These are phyloP conservation scores for Dipteronia dyeriana DNA, from an alignment of 345 rosid genomes.

Conservation along the genomic window DNA sequence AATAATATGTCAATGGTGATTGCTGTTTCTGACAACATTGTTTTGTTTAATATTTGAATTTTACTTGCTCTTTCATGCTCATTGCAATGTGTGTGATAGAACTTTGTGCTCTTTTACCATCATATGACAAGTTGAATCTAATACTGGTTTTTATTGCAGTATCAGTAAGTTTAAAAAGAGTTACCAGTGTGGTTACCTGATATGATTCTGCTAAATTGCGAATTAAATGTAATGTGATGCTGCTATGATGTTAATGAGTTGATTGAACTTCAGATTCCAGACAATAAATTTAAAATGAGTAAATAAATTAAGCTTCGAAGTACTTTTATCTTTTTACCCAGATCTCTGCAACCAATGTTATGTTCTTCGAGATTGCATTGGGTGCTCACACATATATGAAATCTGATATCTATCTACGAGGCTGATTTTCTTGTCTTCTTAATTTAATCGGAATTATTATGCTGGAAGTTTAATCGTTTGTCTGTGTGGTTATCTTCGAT, in stretches of 20 bases:
- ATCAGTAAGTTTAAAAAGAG: neutral
- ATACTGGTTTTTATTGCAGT: neutral
- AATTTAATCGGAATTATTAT: neutral
- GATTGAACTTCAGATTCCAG: neutral
- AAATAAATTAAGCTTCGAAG: neutral
- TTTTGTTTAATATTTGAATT: neutral
- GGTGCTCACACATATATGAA: neutral
- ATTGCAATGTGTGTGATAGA: slow-evolving; percentile 3
- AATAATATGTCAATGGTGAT: too few species aligned
- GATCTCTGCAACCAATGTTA: neutral
- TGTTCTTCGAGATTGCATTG: neutral
- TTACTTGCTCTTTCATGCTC: neutral
- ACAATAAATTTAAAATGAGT: neutral
- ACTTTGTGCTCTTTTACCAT: neutral
- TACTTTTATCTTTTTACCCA: neutral
- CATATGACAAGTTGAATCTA: neutral
- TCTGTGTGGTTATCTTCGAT: slow-evolving; percentile 10
- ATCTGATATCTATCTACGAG: neutral
- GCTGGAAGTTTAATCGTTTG: neutral
- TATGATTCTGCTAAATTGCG: neutral
- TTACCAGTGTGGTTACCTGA: neutral
- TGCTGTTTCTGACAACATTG: too few species aligned
- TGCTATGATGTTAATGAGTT: neutral
- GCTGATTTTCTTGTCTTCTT: neutral
- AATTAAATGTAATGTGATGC: neutral